These are phyloP conservation scores for Cladosporium sp. DNA, from an alignment of 2,329 filamentous ascomycete species.

Conservation along the genomic window DNA sequence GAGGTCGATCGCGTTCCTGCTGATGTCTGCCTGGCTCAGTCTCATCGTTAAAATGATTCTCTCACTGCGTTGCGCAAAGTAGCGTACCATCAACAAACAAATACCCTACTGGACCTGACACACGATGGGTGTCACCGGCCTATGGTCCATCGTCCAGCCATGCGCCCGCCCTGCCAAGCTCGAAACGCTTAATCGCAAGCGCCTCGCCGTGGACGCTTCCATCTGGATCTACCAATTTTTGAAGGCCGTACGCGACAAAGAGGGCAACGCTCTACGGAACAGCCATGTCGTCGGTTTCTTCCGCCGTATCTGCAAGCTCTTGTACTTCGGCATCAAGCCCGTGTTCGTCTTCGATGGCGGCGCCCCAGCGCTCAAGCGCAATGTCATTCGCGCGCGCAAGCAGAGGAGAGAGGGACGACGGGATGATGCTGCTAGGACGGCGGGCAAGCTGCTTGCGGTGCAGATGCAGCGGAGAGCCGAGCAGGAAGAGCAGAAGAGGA, in stretches of 20 bases:
- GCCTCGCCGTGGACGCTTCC: conserved; percentile 93
- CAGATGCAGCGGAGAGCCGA: conserved; percentile 92
- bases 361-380: conserved; percentile 84
- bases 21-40: background rate
- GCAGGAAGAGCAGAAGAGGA: conserved; percentile 73
- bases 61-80: background rate
- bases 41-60: background rate
- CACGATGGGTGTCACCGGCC: conserved; percentile 91
- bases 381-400: conserved; percentile 81
- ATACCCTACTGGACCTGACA: background rate
- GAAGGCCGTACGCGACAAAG: conserved; percentile 97
- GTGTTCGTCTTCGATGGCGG: conserved; percentile 99
- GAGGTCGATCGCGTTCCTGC: background rate
- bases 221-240: conserved; percentile 99
- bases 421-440: conserved; percentile 90
- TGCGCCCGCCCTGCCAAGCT: conserved; percentile 95
- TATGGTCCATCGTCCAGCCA: conserved; percentile 95
- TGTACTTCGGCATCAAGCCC: conserved; percentile 94
- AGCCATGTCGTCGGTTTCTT: conserved; percentile 98
- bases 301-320: conserved; percentile 92
- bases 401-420: conserved; percentile 80
- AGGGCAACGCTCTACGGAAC: conserved; percentile 94
- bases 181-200: conserved; percentile 92
- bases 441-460: conserved; percentile 85
- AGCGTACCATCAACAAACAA: background rate